Conservation (phyloP, 2,329 filamentous ascomycete species). For the Colletotrichum cereale region DNA sequence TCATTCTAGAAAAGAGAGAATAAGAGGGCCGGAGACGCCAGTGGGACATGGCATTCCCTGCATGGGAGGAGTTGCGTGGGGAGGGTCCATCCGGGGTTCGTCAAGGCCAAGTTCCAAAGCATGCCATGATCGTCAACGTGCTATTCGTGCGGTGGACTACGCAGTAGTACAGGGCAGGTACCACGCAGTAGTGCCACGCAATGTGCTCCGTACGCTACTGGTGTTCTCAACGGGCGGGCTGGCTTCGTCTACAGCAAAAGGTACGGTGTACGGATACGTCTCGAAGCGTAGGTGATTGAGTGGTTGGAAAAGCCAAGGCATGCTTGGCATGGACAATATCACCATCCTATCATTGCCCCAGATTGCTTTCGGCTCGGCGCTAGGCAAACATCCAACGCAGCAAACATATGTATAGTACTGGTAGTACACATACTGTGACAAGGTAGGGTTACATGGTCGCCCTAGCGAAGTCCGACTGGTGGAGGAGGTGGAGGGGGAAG, state of each 20-base stretch:
- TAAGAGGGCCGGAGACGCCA: conserved; percentile 22
- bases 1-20: conserved; percentile 14
- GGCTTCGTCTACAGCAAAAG: not conserved
- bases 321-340: not conserved
- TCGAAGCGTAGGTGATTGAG: not conserved
- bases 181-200: not conserved
- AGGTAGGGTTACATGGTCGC: not conserved
- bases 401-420: too few species aligned
- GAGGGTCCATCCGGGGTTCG: conserved; percentile 31
- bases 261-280: too few species aligned
- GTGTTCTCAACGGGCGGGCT: not conserved
- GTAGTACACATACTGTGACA: too few species aligned
- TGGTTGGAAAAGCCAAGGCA: not conserved
- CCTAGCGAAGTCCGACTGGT: not conserved
- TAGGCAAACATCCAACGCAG: not conserved
- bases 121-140: conserved; percentile 30
- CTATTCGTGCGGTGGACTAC: not conserved
- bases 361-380: not conserved
- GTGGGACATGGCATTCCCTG: conserved; percentile 24
- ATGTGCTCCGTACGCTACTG: too few species aligned
- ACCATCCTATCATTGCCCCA: not conserved
- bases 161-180: not conserved
- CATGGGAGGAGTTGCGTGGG: not conserved
- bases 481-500: not conserved
- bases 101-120: conserved; percentile 9